Conservation (phyloP, 108 stramenopile genomes). For the Pseudonitzschia pungens region DNA sequence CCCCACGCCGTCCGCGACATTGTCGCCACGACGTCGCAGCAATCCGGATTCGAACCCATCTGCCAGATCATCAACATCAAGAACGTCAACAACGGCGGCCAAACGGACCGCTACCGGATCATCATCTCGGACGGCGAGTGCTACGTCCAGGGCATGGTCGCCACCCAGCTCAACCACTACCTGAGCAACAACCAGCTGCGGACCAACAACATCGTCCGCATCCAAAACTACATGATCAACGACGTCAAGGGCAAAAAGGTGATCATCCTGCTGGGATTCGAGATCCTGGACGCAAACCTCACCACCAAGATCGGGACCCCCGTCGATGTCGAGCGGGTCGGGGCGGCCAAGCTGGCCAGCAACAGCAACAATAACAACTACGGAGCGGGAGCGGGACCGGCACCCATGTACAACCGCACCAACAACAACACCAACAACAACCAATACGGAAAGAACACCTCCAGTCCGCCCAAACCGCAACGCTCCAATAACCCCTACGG, state of each 20-base stretch:
- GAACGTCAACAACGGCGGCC: conserved; percentile 30
- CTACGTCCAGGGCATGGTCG: conserved; percentile 87
- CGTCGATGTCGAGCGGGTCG: conserved; percentile 52
- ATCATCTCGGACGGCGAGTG: conserved; percentile 83
- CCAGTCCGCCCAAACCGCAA: background rate
- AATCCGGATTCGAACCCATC: conserved; percentile 44
- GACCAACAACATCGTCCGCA: conserved; percentile 46
- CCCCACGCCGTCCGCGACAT: conserved; percentile 35
- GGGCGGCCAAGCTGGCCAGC: conserved; percentile 15
- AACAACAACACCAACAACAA: conserved; percentile 36
- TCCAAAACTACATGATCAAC: conserved; percentile 84
- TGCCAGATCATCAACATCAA: conserved; percentile 63
- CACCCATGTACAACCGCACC: conserved; percentile 60
- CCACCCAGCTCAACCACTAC: conserved; percentile 84
- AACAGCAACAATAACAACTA: conserved; percentile 21
- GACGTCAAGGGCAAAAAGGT: conserved; percentile 64
- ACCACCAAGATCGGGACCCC: conserved; percentile 64
- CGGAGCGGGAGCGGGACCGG: background rate
- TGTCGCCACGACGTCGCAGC: conserved; percentile 27
- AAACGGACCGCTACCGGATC: conserved; percentile 45
- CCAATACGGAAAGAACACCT: background rate
- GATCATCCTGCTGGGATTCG: conserved; percentile 69
- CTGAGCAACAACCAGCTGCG: conserved; percentile 49
- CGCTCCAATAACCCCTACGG: conserved; percentile 28
- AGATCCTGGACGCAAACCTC: conserved; percentile 39